Evolutionary conservation across 2,329 filamentous ascomycete genomes (phyloP).

Genomic region (Trichophyton simii): DNA sequence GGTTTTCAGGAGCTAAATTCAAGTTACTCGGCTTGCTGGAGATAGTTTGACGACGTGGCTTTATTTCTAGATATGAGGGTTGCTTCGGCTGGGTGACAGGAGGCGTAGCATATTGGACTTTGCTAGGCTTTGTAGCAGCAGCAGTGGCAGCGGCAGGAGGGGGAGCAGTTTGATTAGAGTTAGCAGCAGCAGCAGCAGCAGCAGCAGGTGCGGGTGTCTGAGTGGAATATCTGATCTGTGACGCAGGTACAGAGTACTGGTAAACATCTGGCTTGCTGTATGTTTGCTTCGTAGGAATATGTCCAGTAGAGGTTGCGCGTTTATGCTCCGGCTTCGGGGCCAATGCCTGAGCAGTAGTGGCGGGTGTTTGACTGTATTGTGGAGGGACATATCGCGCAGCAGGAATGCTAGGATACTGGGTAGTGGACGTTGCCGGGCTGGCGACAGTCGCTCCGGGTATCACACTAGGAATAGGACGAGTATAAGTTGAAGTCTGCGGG

Average conservation of each 20-base stretch:
- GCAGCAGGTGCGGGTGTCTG: slow-evolving; percentile 12
- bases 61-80: slow-evolving; percentile 19
- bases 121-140: neutral
- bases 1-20: slow-evolving; percentile 30
- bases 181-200: neutral
- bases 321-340: slow-evolving; percentile 21
- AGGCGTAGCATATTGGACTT: slow-evolving; percentile 16
- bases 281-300: slow-evolving; percentile 12
- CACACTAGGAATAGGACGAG: slow-evolving; percentile 14
- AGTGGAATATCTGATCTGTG: slow-evolving; percentile 27
- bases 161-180: too few species aligned
- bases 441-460: slow-evolving; percentile 7
- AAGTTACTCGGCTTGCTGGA: slow-evolving; percentile 20
- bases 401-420: slow-evolving; percentile 16
- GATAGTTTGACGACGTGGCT: slow-evolving; percentile 12
- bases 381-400: slow-evolving; percentile 21
- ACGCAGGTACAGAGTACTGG: slow-evolving; percentile 30
- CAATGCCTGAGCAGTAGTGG: slow-evolving; percentile 7
- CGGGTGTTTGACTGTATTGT: slow-evolving; percentile 12
- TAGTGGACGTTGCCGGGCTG: neutral
- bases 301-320: slow-evolving; percentile 21
- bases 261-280: slow-evolving; percentile 25
- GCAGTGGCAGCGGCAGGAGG: neutral
- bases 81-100: slow-evolving; percentile 14
- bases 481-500: slow-evolving; percentile 14